phyloP scores from a whole-genome alignment of 768 basidiomycete genomes.

The Mycena epipterygia region DNA sequence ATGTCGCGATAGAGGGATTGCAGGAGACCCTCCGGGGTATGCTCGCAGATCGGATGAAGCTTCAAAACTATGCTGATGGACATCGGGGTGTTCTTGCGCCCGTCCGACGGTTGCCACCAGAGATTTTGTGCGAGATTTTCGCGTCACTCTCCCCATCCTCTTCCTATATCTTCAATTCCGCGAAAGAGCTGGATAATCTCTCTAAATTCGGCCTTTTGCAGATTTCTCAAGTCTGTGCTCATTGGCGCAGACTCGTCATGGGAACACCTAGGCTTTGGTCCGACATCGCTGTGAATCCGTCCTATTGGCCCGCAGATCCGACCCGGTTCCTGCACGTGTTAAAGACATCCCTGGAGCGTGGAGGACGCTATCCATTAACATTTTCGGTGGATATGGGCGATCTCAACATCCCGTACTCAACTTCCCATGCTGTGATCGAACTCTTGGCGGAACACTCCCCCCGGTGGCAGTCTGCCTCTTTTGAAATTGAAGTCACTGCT shows the following conservation, averaged over 20 bases:
- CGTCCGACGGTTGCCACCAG: not conserved
- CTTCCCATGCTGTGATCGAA: not conserved
- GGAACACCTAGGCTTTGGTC: not conserved
- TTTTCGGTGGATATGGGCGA: not conserved
- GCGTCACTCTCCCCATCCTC: not conserved
- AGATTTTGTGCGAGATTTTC: slow-evolving; percentile 2
- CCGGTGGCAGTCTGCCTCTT: not conserved
- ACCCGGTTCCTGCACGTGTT: not conserved
- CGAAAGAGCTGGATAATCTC: not conserved
- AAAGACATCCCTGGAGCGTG: not conserved
- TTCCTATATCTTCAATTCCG: no score
- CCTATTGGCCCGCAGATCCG: not conserved
- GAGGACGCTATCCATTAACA: not conserved
- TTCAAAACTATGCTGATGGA: not conserved
- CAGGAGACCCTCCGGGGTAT: not conserved
- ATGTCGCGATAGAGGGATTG: not conserved
- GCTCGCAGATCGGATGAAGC: not conserved
- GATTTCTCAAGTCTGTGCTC: not conserved
- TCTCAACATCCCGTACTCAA: not conserved
- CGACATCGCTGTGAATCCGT: not conserved
- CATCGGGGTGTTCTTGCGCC: not conserved
- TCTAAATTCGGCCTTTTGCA: not conserved
- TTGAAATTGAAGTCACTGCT: no score
- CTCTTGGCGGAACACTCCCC: not conserved
- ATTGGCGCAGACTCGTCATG: not conserved